phyloP scores from a whole-genome alignment of 169 alveolate genomes.

The Cryptosporidium viatorum region DNA sequence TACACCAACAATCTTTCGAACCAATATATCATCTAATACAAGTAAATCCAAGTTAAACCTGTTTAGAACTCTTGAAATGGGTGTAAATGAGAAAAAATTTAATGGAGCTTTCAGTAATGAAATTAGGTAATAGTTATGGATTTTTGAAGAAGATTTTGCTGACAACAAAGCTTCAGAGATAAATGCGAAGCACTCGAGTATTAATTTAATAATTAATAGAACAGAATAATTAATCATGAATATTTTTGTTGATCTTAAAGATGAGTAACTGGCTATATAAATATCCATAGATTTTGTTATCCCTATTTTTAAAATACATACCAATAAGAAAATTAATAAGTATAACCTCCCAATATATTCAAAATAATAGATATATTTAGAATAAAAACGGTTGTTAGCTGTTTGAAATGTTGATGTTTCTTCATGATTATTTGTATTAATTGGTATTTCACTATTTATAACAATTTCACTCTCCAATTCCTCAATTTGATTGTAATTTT shows the following conservation, averaged over 20 bases:
- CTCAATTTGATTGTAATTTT: background rate
- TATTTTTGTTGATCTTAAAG: background rate
- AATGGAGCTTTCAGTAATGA: constrained; percentile 29
- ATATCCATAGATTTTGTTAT: constrained; percentile 10
- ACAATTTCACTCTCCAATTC: background rate
- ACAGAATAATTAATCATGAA: background rate
- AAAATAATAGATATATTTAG: constrained; percentile 1
- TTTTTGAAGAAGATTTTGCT: constrained; percentile 1
- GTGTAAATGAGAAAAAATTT: constrained; percentile 24
- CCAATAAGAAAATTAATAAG: background rate
- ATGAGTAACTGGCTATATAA: background rate
- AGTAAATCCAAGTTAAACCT: constrained; percentile 45
- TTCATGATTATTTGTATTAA: background rate
- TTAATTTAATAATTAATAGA: constrained; percentile 9
- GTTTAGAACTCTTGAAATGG: constrained; percentile 24
- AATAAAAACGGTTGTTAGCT: background rate
- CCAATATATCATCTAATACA: constrained; percentile 9
- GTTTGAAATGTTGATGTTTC: background rate
- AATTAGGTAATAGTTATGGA: constrained; percentile 11
- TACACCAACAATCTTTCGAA: constrained; percentile 40
- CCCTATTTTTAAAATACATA: constrained; percentile 16
- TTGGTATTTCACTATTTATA: background rate
- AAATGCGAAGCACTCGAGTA: constrained; percentile 10
- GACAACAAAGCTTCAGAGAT: constrained; percentile 36
- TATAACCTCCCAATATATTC: constrained; percentile 10